Base-by-base conservation (phyloP, 2,329 filamentous ascomycete genomes). In the Alternaria gansuensis region DNA sequence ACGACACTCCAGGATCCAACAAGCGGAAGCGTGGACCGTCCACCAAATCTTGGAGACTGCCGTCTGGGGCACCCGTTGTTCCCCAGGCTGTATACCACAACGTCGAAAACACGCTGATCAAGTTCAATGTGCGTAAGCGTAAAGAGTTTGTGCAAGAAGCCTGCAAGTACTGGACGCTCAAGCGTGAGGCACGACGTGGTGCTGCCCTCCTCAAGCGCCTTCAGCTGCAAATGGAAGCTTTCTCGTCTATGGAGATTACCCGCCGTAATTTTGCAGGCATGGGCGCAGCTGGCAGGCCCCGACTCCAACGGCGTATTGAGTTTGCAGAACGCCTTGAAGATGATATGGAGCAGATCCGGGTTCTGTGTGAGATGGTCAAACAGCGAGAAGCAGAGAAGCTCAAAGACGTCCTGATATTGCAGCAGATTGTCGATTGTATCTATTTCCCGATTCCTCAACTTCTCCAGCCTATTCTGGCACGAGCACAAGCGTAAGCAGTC, bases 151-250 rank as follows among this genome's bases (percentile, higher is more conserved):
- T 96, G 2, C 90, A 92, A 57, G 94, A 97, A 77, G 91, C 91
- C 2, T 98, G 94, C 80, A 93, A 92, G 68, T 99, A 98, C 79
- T 99, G 95, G 95, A 98, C 95, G 0, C 79, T 99, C 63, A 99
- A 99, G 80, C 88, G 95, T 55, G 95, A 99, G 77, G 91, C 94
- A 62, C 88, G 95, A 33, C 86, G 95, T 58, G 95, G 95, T 45
- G 95, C 95, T 29, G 92, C 95, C 4, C 83, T 99, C 54, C 84
- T 99, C 59, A 98, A 98, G 79, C 88, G 95, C 34, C 83, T 99
- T 21, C 95, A 99, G 76, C 81, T 98, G 57, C 93, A 97, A 77
- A 90, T 97, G 84, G 94, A 98, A 77, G 92, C 92, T 0, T 99
- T 98, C 77, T 94, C 94, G 6, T 97, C 93, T 0, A 97, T 97